A percentile compares a stretch with the other conserved stretches of the same genome.
phyloP scores from a whole-genome alignment of 345 rosid species.

The Euphorbia tirucalli region DNA sequence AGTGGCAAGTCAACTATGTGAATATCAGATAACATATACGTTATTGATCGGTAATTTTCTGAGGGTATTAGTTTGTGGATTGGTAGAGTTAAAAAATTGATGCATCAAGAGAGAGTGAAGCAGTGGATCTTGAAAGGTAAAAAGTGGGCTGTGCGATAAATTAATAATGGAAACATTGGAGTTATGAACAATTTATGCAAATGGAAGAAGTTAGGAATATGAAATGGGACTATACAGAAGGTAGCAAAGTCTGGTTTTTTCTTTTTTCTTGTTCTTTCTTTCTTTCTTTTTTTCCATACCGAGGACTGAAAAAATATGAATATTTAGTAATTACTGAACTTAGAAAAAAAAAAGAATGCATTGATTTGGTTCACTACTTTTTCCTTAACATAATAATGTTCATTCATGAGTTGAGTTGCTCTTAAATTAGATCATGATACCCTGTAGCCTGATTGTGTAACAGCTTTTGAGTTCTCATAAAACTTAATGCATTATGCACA shows the following conservation, averaged over 20 bases:
- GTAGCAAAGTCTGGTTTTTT: not conserved
- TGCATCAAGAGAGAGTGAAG: not conserved
- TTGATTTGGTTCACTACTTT: not conserved
- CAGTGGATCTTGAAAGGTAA: not conserved
- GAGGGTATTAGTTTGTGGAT: not conserved
- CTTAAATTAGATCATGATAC: not conserved
- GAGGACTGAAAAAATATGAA: not conserved
- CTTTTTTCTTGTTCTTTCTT: not conserved
- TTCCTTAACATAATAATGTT: not conserved
- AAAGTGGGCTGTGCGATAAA: not conserved
- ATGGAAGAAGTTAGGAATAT: not conserved
- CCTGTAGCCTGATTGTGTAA: not conserved
- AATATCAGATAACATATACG: not conserved
- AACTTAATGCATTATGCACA: not conserved
- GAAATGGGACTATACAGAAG: not conserved
- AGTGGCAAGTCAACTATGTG: too few relatives aligned
- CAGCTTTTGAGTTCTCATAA: not conserved
- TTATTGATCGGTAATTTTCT: not conserved
- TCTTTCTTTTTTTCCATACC: not conserved
- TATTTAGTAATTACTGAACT: not conserved
- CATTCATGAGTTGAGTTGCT: not conserved
- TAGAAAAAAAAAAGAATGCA: not conserved
- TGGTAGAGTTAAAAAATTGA: not conserved
- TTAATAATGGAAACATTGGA: not conserved
- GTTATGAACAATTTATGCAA: not conserved